Evolutionary conservation across 1,284 basidiomycete genomes (phyloP), one percentile per base, ranked within the genome.

Genomic region (Trichosporon ovoides): DNA sequence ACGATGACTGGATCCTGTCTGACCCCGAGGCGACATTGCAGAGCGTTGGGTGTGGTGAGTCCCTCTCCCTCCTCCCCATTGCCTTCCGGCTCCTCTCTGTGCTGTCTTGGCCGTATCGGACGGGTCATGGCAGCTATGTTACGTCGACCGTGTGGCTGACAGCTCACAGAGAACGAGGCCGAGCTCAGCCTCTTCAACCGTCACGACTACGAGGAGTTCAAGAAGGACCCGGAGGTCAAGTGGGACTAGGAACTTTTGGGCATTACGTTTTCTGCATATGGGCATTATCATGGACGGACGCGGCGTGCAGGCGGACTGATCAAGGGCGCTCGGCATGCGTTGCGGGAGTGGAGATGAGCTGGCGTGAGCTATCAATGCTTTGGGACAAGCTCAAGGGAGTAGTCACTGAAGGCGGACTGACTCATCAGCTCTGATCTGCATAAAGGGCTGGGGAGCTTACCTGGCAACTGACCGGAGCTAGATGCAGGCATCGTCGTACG

Each of bases 101-200:
- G n/a, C n/a, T n/a, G n/a, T n/a, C n/a, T n/a, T n/a, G n/a, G n/a
- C n/a, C n/a, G n/a, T n/a, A n/a, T n/a, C n/a, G n/a, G n/a, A n/a
- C n/a, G n/a, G n/a, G n/a, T n/a, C n/a, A n/a, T n/a, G 4, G 9
- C 19, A 22, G 2, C 38, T 5, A 5, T 14, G 13, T 18, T 19
- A 16, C 19, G 19, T 28, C n/a, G 18, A 13, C 16, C 11, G 49
- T 20, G 16, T 16, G 46, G 56, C 34, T 59, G 46, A 54, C 54
- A 43, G 20, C n/a, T 12, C 77, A 9, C 43, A 96, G 93, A 95
- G 76, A 94, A 96, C 73, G 93, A 97, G 76, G 89, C 89, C 0
- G 93, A 97, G 78, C 82, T 93, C 62, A 93, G 89, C 70, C 87
- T 94, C 76, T 96, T 96, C 80, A 87, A 87, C 68, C 80, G 83